Evolutionary conservation across 176 grass and related monocot genomes (phyloP).

Genomic region (Musa acuminata): DNA sequence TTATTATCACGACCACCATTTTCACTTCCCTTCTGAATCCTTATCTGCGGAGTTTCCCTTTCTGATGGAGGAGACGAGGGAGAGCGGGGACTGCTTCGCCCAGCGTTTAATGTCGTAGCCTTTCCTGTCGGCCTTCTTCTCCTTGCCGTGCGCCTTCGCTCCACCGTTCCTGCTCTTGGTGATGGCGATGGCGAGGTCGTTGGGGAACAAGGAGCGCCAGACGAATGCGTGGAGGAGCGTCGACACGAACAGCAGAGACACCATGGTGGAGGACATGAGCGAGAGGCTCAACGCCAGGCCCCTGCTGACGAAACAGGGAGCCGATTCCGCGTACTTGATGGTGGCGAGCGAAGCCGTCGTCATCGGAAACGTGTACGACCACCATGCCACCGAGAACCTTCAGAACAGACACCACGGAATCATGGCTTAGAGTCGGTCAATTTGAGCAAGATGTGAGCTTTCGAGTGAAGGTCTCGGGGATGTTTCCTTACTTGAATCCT

Average conservation of each 20-base stretch:
- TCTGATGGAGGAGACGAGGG: constrained; percentile 72
- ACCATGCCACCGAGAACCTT: constrained; percentile 96
- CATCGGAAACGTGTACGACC: constrained; percentile 99
- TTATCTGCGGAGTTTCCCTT: constrained; percentile 58
- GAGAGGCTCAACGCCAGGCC: constrained; percentile 72
- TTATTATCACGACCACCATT: constrained; percentile 8
- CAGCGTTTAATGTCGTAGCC: constrained; percentile 65
- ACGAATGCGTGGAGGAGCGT: constrained; percentile 79
- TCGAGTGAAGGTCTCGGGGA: neutral
- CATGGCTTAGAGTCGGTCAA: neutral
- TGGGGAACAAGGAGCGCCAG: constrained; percentile 88
- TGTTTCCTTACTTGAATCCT: constrained; percentile 52
- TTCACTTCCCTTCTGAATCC: constrained; percentile 37
- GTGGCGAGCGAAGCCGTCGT: constrained; percentile 80
- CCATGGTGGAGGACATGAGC: constrained; percentile 83
- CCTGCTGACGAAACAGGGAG: constrained; percentile 75
- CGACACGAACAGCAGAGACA: constrained; percentile 73
- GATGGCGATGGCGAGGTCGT: constrained; percentile 96
- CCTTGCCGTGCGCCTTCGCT: constrained; percentile 28
- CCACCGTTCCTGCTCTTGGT: constrained; percentile 47
- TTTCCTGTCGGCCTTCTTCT: constrained; percentile 50
- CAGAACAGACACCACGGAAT: neutral
- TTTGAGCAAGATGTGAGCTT: neutral
- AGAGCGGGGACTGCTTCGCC: constrained; percentile 78
- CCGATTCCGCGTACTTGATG: constrained; percentile 80